Conservation (phyloP, 2,329 filamentous ascomycete species). For the Colletotrichum sojae region DNA sequence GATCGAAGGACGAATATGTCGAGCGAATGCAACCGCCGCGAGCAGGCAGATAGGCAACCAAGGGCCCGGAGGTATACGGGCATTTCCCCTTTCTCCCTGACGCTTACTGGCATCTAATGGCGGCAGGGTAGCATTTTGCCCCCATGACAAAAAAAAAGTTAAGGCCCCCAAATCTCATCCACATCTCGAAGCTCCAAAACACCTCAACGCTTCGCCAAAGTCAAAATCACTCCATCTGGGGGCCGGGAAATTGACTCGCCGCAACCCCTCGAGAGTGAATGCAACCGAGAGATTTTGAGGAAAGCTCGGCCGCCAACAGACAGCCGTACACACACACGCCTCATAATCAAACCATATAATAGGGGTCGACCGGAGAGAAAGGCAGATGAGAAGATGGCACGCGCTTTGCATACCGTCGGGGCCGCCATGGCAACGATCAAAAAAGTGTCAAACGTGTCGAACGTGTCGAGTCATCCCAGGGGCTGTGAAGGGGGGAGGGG, state of each 20-base stretch:
- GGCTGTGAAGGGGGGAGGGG: no score
- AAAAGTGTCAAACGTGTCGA: no score
- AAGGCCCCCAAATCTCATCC: conserved; percentile 16
- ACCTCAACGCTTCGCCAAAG: conserved; percentile 17
- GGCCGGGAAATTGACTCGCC: conserved; percentile 36
- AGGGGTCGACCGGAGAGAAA: neutral
- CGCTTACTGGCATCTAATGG: no score
- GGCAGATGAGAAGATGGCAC: no score
- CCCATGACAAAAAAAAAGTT: neutral
- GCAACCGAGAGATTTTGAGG: neutral
- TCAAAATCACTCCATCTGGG: conserved; percentile 28
- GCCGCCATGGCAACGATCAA: no score
- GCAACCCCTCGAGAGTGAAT: conserved; percentile 5
- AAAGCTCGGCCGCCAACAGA: neutral
- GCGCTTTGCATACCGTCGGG: no score
- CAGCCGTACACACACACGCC: neutral
- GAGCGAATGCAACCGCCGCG: neutral
- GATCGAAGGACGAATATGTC: conserved; percentile 8
- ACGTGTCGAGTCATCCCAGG: no score
- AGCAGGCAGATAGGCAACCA: neutral
- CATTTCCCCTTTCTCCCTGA: neutral
- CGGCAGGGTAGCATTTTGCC: no score
- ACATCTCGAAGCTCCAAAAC: neutral
- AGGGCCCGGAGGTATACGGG: neutral
- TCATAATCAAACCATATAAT: neutral